Evolutionary conservation across 2,329 filamentous ascomycete species (phyloP), one percentile per base, ranked within the genome.

Genomic region (Fusarium caatingaense): DNA sequence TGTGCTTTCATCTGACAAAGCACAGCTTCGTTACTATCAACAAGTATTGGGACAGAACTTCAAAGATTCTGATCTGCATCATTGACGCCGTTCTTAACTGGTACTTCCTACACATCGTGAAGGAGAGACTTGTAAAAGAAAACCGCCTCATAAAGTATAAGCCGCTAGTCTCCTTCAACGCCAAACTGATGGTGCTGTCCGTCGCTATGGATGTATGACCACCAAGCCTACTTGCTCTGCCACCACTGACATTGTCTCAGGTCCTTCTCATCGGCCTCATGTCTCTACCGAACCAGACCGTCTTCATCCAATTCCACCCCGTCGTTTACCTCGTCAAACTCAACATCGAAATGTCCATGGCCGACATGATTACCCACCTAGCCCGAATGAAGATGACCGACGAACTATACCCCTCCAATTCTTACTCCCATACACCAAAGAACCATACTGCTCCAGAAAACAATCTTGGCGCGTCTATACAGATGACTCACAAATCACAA

Each of bases 271-370:
- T 79, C 18, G 78, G 77, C 3, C 73, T 78, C 10, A 79, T 79
- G 77, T 79, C 71, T 6, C 60, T 79, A 1, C 74, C 75, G 0
- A 80, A 80, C 49, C 76, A 78, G 62, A 62, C 72, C 20, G 77
- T 80, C n/a, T 78, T 84, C 65, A 82, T 86, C 40, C 84, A 86
- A 66, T 85, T 87, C 72, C 84, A 86, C 59, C 84, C 85, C 1
- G 78, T 86, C 11, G 83, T 83, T 6, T 87, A 86, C 70, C 79
- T 85, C 37, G 83, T 86, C 60, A 87, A 86, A 60, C 80, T 87
- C 44, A 84, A 86, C 69, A 86, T 86, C 65, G 84, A 86, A 73
- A 82, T 86, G 80, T 82, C 81, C 15, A 86, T 87, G 84, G 84
- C 85, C 37, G 81, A 82, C 13, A 81, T 87, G n/a, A 86, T 87